Base-by-base conservation (phyloP, 257 asterid species). In the Haberlea rhodopensis region DNA sequence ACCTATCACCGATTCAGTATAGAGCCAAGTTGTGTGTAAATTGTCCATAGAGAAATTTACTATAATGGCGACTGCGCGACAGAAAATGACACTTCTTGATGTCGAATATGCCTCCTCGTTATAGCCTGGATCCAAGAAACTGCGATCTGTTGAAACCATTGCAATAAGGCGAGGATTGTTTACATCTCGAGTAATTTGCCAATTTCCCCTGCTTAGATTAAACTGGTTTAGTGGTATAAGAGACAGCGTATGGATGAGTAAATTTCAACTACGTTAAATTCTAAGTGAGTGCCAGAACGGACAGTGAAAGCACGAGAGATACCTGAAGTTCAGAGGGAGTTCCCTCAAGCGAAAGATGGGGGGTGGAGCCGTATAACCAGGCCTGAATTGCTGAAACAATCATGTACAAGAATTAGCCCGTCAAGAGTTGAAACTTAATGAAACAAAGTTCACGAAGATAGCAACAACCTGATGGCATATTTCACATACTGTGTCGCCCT, bases 331-430 rank as follows among this genome's bases (percentile, higher is more conserved):
- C 94, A 87, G 74, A 5, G 95, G 90, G 68, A 89, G 87, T 27
- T 90, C 86, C 19, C 95, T 88, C 45, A 84, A 74, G n/a, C 94
- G 94, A 67, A 87, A 83, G 48, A 84, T 82, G 2, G 96, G 95
- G 3, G 95, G 99, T 18, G 99, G 97, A 29, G 99, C 96, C 2
- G 92, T 87, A 66, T 90, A 94, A 55, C 96, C 96, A 27, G 96
- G 96, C 81, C 78, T 81, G 79, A 87, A 94, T 71, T 69, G 88
- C 99, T 94, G 94, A 73, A 85, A 63, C 26, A 53, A 10, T 32
- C 49, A 62, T 53, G 54, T 5, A 69, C 37, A 52, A 5, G 56
- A 28, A 59, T 15, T 21, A 61, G 57, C 25, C 20, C 5, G 54
- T 7, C 19, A 53, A 15, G 5, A 2, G 6, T 25, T 21, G 5